These are phyloP conservation scores for Pythium sukuiense DNA, from an alignment of 352 stramenopile species.

Conservation along the genomic window DNA sequence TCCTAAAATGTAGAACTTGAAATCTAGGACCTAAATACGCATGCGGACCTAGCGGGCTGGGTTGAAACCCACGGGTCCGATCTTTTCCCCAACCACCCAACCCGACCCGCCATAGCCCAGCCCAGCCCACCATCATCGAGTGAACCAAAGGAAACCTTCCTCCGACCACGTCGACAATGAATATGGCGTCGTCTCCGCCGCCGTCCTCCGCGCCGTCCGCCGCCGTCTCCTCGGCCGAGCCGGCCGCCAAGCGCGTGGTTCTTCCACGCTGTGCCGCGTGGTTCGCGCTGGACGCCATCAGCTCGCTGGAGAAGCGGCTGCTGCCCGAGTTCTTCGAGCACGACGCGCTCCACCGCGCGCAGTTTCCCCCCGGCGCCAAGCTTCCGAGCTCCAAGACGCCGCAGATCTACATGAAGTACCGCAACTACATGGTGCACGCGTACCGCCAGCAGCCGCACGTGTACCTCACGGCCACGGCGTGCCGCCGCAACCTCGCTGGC, in stretches of 20 bases:
- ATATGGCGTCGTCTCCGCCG: neutral
- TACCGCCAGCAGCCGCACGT: conserved; percentile 78
- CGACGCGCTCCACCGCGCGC: conserved; percentile 23
- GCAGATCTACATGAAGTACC: conserved; percentile 82
- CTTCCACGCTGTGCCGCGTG: conserved; percentile 74
- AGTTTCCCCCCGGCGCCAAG: conserved; percentile 25
- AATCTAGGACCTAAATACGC: too few relatives aligned
- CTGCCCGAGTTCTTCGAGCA: conserved; percentile 79
- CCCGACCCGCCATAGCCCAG: neutral
- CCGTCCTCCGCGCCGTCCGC: neutral
- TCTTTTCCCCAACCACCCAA: neutral
- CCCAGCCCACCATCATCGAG: neutral
- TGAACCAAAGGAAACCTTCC: conserved; percentile 10
- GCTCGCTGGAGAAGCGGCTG: conserved; percentile 80
- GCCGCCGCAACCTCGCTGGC: conserved; percentile 74
- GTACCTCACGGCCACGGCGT: conserved; percentile 83
- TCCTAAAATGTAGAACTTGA: too few relatives aligned
- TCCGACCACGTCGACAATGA: neutral
- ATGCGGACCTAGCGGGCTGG: too few relatives aligned
- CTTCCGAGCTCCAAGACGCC: conserved; percentile 46
- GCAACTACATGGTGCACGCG: conserved; percentile 85
- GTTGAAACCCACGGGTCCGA: neutral
- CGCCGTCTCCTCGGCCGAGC: neutral
- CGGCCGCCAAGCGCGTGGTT: conserved; percentile 37
- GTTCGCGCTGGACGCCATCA: conserved; percentile 80